phyloP scores from a whole-genome alignment of 768 basidiomycete species.

The Coprinopsis marcescibilis region DNA sequence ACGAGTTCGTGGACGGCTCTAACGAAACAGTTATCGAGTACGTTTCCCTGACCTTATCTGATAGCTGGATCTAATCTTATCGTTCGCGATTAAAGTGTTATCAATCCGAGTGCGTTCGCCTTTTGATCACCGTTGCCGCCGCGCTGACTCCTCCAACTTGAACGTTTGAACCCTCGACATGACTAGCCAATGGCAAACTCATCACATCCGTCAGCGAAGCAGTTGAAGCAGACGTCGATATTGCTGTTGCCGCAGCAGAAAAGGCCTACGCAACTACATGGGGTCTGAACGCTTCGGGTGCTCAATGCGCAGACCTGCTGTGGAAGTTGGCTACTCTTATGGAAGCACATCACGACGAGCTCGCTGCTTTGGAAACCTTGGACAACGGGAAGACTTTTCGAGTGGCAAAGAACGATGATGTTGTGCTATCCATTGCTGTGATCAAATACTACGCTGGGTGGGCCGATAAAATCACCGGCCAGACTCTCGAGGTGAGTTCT shows the following conservation, averaged over 20 bases:
- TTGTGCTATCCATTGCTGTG: neutral
- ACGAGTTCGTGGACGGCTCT: constrained; percentile 21
- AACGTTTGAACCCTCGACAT: neutral
- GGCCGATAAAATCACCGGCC: constrained; percentile 42
- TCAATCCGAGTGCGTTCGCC: constrained; percentile 42
- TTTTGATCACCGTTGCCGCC: neutral
- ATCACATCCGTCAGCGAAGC: constrained; percentile 47
- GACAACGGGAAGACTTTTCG: constrained; percentile 27
- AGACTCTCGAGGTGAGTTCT: constrained; percentile 12
- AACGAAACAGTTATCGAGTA: constrained; percentile 19
- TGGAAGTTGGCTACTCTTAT: constrained; percentile 28
- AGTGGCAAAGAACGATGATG: constrained; percentile 11
- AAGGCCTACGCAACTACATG: constrained; percentile 49
- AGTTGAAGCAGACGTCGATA: constrained; percentile 37
- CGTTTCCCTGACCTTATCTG: constrained; percentile 2
- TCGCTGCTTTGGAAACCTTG: constrained; percentile 24
- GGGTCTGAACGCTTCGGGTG: constrained; percentile 56
- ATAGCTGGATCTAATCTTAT: neutral
- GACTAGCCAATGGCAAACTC: constrained; percentile 51
- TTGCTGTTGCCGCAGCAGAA: constrained; percentile 59
- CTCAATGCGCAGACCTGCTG: constrained; percentile 21
- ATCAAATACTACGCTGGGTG: constrained; percentile 49
- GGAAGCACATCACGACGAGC: constrained; percentile 22
- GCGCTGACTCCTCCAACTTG: too few species aligned
- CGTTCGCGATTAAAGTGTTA: constrained; percentile 34